A percentile compares a stretch with the other conserved stretches of the same genome.
phyloP scores from a whole-genome alignment of 2,329 filamentous ascomycete genomes.

The Arthrobotrys entomopaga region DNA sequence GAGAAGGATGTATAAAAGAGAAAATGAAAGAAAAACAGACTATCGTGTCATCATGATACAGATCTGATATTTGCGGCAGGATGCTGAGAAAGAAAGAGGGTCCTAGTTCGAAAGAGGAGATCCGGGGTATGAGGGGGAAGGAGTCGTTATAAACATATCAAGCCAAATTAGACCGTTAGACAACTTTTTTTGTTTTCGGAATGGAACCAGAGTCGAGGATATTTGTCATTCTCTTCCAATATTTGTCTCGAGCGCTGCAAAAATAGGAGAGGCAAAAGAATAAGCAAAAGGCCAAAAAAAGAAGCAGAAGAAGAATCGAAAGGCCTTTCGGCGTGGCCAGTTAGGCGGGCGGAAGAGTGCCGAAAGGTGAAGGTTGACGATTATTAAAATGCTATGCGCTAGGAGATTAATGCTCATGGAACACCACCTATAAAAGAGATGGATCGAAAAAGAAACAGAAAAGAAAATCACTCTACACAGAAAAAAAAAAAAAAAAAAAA shows the following conservation, averaged over 20 bases:
- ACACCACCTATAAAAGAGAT: slow-evolving; percentile 45
- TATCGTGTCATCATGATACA: slow-evolving; percentile 56
- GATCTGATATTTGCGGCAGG: slow-evolving; percentile 43
- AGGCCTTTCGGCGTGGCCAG: slow-evolving; percentile 12
- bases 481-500: too few relatives aligned
- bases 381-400: slow-evolving; percentile 56
- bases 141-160: slow-evolving; percentile 54
- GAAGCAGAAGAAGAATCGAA: slow-evolving; percentile 36
- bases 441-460: slow-evolving; percentile 41
- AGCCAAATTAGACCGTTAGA: slow-evolving; percentile 53
- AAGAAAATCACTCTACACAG: slow-evolving; percentile 54
- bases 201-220: slow-evolving; percentile 54
- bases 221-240: slow-evolving; percentile 50
- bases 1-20: slow-evolving; percentile 55
- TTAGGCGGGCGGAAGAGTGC: slow-evolving; percentile 1
- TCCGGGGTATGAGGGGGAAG: not conserved
- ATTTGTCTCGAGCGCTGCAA: slow-evolving; percentile 52
- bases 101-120: slow-evolving; percentile 19
- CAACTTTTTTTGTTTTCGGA: slow-evolving; percentile 53
- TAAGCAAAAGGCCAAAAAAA: slow-evolving; percentile 59
- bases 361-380: slow-evolving; percentile 41
- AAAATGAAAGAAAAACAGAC: slow-evolving; percentile 27
- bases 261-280: slow-evolving; percentile 57
- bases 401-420: slow-evolving; percentile 55
- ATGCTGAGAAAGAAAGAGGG: slow-evolving; percentile 21